Evolutionary conservation across 1,284 basidiomycete species (phyloP), one percentile per base, ranked within the genome.

Genomic region (Phellopilus nigrolimitatus): DNA sequence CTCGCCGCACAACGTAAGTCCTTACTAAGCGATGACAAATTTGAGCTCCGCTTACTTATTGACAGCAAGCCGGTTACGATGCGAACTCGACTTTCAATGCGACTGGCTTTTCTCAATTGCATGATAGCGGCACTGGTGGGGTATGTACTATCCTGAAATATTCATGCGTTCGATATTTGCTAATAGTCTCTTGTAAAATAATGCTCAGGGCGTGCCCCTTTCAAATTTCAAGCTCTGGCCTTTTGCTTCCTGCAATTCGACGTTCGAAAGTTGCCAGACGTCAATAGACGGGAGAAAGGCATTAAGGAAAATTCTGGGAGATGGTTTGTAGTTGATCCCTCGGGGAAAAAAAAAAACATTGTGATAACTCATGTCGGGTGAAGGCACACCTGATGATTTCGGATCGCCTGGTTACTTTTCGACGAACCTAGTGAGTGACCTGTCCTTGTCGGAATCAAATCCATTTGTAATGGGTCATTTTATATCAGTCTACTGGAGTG

Each of bases 41-140:
- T 21, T 12, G 13, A 22, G 17, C 19, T 24, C 15, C n/a, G 13
- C 13, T 49, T n/a, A 33, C 22, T 25, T n/a, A n/a, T n/a, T 28
- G 27, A 22, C 36, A 60, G 57, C 59, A 60, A 53, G 57, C 55
- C n/a, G 59, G 59, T 3, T 60, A 58, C 38, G 59, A 58, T 19
- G 52, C 47, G 21, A 53, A 55, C 46, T 46, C 54, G 6, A 54
- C 52, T 2, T 56, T 56, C 53, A 58, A 58, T n/a, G 56, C 52
- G 8, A 59, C 56, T 3, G 59, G 59, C 9, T 58, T 61, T 47
- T 58, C 56, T 24, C 59, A 59, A 34, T 34, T 61, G 21, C 59
- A 61, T 41, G 59, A 61, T 30, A 53, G 48, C 41, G 59, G 59
- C 2, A 61, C 59, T 19, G 59, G 59, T 10, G 59, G 59, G 10